Conservation (phyloP, 106 monocot species). For the Chionographis japonica region DNA sequence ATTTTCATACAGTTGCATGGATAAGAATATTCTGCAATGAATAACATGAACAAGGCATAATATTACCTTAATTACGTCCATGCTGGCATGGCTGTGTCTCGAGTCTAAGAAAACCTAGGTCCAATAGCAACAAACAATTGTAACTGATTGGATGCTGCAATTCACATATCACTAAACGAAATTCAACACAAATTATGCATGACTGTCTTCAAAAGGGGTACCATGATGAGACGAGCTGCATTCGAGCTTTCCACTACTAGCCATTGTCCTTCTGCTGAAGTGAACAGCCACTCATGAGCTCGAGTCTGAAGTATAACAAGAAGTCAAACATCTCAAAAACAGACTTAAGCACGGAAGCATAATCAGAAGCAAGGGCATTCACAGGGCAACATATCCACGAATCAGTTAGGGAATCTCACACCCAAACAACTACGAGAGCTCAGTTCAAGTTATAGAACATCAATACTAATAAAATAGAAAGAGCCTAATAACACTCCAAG, state of each 20-base stretch:
- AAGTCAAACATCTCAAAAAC: constrained; percentile 9
- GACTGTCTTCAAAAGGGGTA: constrained; percentile 13
- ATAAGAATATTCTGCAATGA: not conserved
- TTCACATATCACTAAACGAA: not conserved
- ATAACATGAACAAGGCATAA: not conserved
- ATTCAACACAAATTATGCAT: not conserved
- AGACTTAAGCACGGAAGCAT: not conserved
- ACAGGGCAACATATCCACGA: too few species aligned
- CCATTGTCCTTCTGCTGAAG: constrained; percentile 98
- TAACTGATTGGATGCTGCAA: not conserved
- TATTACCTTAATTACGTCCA: constrained; percentile 76
- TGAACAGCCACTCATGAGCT: constrained; percentile 89
- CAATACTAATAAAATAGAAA: too few species aligned
- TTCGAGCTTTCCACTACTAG: constrained; percentile 81
- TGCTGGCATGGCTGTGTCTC: constrained; percentile 56
- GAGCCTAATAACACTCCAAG: too few species aligned
- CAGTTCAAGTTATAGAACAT: too few species aligned
- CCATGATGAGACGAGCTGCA: constrained; percentile 95
- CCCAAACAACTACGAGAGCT: too few species aligned
- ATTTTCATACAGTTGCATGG: not conserved
- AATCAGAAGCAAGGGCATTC: not conserved
- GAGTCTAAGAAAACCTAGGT: constrained; percentile 81
- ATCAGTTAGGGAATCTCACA: too few species aligned
- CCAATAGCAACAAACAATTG: constrained; percentile 10
- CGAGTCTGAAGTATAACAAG: constrained; percentile 54